These are phyloP conservation scores for Apiospora arundinis DNA, from an alignment of 2,329 filamentous ascomycete species.

Conservation along the genomic window DNA sequence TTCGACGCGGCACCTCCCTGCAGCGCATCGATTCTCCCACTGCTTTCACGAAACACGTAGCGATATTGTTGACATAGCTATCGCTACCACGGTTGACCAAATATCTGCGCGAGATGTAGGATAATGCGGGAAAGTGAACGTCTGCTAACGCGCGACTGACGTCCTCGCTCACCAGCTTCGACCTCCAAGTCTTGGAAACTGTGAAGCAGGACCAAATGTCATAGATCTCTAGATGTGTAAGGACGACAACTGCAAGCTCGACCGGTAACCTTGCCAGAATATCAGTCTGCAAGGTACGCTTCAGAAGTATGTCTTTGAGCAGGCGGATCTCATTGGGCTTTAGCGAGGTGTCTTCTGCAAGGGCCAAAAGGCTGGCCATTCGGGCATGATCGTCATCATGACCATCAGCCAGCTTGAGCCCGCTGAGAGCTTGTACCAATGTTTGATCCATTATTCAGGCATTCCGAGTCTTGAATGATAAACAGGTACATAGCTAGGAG, in stretches of 20 bases:
- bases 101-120: background rate
- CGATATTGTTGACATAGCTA: background rate
- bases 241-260: constrained; percentile 2
- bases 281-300: constrained; percentile 4
- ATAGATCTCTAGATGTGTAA: background rate
- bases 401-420: background rate
- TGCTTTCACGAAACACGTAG: background rate
- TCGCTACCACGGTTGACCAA: background rate
- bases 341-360: background rate
- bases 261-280: constrained; percentile 1
- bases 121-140: background rate
- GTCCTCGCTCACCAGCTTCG: constrained; percentile 8
- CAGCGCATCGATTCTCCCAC: background rate
- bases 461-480: background rate
- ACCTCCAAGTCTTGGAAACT: constrained; percentile 8
- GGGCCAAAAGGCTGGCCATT: background rate
- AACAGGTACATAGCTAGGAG: no score
- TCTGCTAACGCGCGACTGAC: constrained; percentile 3
- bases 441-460: background rate
- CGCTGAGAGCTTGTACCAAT: background rate
- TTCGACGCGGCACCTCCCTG: background rate
- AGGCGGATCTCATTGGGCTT: constrained; percentile 8
- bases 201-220: constrained; percentile 7
- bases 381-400: background rate
- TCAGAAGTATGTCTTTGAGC: background rate